These are phyloP conservation scores for Aureobasidium leucospermi DNA, from an alignment of 2,329 filamentous ascomycete genomes.

Conservation along the genomic window DNA sequence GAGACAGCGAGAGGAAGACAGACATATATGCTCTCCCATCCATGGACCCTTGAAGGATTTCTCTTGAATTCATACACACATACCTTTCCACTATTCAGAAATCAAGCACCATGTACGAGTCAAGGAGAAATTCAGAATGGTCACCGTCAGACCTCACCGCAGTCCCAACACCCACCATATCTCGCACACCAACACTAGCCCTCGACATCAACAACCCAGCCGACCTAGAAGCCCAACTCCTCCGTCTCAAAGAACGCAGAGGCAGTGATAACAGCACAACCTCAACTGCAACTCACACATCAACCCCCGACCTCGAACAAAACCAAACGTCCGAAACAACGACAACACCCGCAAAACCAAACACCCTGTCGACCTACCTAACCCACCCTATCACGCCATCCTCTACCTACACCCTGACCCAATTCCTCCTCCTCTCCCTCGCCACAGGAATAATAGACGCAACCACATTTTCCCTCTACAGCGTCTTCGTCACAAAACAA, in stretches of 20 bases:
- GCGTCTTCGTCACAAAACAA: conserved; percentile 58
- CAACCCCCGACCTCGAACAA: not conserved
- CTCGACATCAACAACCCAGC: conserved; percentile 3
- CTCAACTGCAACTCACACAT: not conserved
- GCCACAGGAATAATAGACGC: conserved; percentile 33
- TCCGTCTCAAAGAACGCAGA: not conserved
- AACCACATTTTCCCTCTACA: conserved; percentile 53
- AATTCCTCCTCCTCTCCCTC: conserved; percentile 25
- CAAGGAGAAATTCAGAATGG: not conserved
- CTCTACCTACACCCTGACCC: conserved; percentile 17
- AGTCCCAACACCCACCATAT: not conserved
- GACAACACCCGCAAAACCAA: not conserved
- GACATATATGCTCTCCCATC: not conserved
- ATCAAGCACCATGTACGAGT: not conserved
- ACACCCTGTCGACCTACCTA: conserved; percentile 12
- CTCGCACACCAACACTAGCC: not conserved
- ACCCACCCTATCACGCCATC: conserved; percentile 22
- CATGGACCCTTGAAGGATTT: not conserved
- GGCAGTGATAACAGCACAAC: not conserved
- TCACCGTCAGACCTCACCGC: not conserved
- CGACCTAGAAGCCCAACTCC: conserved; percentile 6
- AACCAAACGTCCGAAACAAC: not conserved
- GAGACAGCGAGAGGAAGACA: not conserved
- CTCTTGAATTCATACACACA: not conserved
- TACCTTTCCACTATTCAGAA: not conserved